Base-by-base conservation (phyloP, 129 eudicot species). In the Artemisia annua region DNA sequence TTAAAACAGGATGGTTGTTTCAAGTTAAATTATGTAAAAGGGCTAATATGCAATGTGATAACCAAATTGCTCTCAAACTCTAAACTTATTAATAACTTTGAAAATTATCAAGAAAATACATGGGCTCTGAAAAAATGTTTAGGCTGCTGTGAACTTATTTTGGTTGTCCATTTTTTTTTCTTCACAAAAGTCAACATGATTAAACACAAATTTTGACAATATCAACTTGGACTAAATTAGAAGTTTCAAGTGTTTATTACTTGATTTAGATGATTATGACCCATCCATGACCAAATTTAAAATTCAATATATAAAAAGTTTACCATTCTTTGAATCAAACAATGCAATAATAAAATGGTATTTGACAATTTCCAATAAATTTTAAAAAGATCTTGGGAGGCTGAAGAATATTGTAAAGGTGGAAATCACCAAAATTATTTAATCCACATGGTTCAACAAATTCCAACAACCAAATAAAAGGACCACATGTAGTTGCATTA, bases 391-490 rank as follows among this genome's bases (percentile, higher is more conserved):
- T 53, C 53, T 70, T 54, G 75, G 65, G 64, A 55, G 22, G 39
- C 65, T 35, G 35, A 6, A 18, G 64, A 53, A 70, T 70, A 70
- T 55, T 59, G 63, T 5, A 55, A 70, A 70, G 63, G 14, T 11
- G 35, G 51, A 53, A 55, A 35, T 52, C 75, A 17, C 20, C 65
- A 54, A 50, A 69, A 69, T 46, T 30, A 32, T 32, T 17, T 49
- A 53, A 19, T 51, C 57, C 60, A 50, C 39, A 28, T 17, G 72
- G 56, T 50, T 49, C 72, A 63, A 32, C 67, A 35, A 30, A 18
- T 66, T 48, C 53, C 75, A 19, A 56, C 75, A 16, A 70, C 75
- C 65, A 35, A 70, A 54, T 55, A 70, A 54, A 55, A 55, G 65
- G 75, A 19, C 50, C 73, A 51, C 43, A n/a, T 16, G 35, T 32